Base-by-base conservation (phyloP, 2,329 filamentous ascomycete species). In the Fusarium sp. region DNA sequence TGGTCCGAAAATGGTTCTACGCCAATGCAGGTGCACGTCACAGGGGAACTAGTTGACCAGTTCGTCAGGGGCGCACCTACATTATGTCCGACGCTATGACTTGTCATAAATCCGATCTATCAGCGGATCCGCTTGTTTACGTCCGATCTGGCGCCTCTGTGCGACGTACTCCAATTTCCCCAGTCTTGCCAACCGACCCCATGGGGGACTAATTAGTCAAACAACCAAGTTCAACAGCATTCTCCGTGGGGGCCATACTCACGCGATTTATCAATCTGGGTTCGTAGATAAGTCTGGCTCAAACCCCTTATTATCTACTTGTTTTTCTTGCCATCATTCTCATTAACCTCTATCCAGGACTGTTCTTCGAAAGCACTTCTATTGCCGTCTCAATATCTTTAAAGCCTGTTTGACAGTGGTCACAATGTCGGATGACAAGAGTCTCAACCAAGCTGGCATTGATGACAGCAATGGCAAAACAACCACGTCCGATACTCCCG, bases 21-120 rank as follows among this genome's bases (percentile, higher is more conserved):
- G 40, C n/a, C 40, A 45, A 45, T 22, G 40, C 40, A 45, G 40
- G 20, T n/a, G 11, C 11, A 45, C 20, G 20, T 45, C 42, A 45
- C 22, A 45, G 2, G 18, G 18, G 37, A 18, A 6, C 37, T 38
- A 45, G 29, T 31, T 9, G 10, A 45, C 13, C 20, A 10, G 42
- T 45, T 45, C 20, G 20, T 24, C 42, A 45, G 6, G 14, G 8
- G 22, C 24, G 14, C 9, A 14, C 42, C 42, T 24, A 47, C 22
- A 47, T 47, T 34, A 54, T 54, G 50, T 54, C 50, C 50, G 50
- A 54, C 50, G 50, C 50, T 54, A 18, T 54, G 50, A 54, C 50
- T 22, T 9, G 18, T 54, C 16, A 54, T 47, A 54, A 54, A 20
- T 10, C 27, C 24, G 50, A 31, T 54, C 50, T 31, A 18, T 16